A percentile compares a stretch with the other conserved stretches of the same genome.
Evolutionary conservation across 805 yeast genomes (phyloP).

Genomic region (Groenewaldozyma salmanticensis): DNA sequence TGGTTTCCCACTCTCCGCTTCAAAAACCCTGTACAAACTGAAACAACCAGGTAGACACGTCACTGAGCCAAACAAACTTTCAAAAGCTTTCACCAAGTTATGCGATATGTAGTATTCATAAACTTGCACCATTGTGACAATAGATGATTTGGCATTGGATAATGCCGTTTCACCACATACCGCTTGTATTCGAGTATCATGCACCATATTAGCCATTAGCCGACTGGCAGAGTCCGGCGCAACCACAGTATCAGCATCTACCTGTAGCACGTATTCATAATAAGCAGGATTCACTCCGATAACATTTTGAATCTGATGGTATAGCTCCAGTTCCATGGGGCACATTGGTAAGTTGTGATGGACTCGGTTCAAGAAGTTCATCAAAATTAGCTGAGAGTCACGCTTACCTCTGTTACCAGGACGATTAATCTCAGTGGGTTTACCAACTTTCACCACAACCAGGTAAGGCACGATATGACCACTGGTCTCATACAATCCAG

Average conservation of each 20-base stretch:
- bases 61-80: constrained; percentile 51
- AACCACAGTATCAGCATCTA: constrained; percentile 56
- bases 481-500: constrained; percentile 49
- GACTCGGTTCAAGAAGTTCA: constrained; percentile 52
- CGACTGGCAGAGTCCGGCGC: constrained; percentile 45
- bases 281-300: constrained; percentile 51
- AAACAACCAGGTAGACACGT: constrained; percentile 62
- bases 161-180: constrained; percentile 55
- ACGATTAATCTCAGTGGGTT: constrained; percentile 45
- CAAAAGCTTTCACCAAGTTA: constrained; percentile 55
- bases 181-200: constrained; percentile 47
- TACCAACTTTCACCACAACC: constrained; percentile 51
- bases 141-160: constrained; percentile 40
- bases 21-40: constrained; percentile 46
- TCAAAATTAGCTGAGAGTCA: constrained; percentile 50
- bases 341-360: constrained; percentile 54
- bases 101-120: constrained; percentile 57
- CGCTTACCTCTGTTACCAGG: constrained; percentile 63
- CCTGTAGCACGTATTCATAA: constrained; percentile 46
- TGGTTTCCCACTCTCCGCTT: constrained; percentile 48
- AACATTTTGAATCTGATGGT: constrained; percentile 44
- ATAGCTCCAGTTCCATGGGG: constrained; percentile 45
- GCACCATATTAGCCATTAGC: constrained; percentile 46
- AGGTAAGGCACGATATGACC: constrained; percentile 48
- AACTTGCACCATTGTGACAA: constrained; percentile 54